phyloP scores from a whole-genome alignment of 2,329 filamentous ascomycete species.

The Aspergillus tanneri region DNA sequence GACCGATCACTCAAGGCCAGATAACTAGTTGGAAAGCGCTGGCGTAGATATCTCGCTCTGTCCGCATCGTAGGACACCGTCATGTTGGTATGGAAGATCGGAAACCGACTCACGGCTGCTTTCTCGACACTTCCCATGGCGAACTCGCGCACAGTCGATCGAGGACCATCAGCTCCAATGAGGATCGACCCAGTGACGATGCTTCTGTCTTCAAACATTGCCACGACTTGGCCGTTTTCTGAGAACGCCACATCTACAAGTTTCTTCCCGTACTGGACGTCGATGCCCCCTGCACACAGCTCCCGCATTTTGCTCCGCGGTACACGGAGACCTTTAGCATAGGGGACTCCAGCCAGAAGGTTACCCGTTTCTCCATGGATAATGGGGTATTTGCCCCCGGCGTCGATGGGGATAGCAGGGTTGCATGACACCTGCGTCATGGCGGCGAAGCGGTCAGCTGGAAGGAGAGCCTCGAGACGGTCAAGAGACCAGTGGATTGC shows the following conservation, averaged over 20 bases:
- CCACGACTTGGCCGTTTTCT: conserved; percentile 3
- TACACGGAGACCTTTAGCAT: conserved; percentile 5
- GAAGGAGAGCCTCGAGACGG: conserved; percentile 1
- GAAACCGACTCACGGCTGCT: conserved; percentile 10
- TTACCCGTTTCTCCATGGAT: conserved; percentile 9
- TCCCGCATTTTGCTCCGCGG: conserved; percentile 9
- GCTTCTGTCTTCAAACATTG: conserved; percentile 1
- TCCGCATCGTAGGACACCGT: conserved; percentile 7
- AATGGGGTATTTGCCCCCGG: conserved; percentile 7
- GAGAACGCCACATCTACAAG: conserved; percentile 5
- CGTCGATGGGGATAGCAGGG: not conserved
- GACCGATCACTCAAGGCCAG: conserved; percentile 10
- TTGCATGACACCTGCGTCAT: conserved; percentile 6
- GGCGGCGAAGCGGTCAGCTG: not conserved
- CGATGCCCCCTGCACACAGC: conserved; percentile 5
- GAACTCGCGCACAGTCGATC: not conserved
- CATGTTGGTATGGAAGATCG: conserved; percentile 14
- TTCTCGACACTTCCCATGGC: not conserved
- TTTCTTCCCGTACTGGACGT: conserved; percentile 9
- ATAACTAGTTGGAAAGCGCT: conserved; percentile 9
- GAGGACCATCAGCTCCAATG: conserved; percentile 5
- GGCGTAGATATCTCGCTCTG: conserved; percentile 7
- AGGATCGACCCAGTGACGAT: conserved; percentile 1
- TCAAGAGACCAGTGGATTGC: conserved; percentile 12
- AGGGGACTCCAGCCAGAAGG: conserved; percentile 4